These are phyloP conservation scores for Aspergillus quadricinctus DNA, from an alignment of 2,329 filamentous ascomycete species.

Conservation along the genomic window DNA sequence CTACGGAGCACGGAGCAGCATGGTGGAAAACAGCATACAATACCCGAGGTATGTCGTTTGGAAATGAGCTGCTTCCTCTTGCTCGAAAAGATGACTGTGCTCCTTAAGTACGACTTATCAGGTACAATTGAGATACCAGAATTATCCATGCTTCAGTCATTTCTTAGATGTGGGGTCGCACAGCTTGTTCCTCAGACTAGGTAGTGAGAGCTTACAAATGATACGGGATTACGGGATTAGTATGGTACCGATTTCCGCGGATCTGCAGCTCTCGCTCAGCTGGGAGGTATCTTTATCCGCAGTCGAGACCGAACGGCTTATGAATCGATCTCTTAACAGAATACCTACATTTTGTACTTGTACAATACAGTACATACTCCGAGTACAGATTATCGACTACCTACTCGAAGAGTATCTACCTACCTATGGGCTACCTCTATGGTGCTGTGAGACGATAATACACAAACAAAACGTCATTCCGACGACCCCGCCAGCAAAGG, in stretches of 20 bases:
- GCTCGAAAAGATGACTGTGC: background rate
- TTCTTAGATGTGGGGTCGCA: background rate
- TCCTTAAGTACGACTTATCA: too few relatives aligned
- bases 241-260: background rate
- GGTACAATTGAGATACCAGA: background rate
- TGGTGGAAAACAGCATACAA: background rate
- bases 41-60: background rate
- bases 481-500: slow-evolving; percentile 16
- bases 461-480: slow-evolving; percentile 22
- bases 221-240: background rate
- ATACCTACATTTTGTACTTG: background rate
- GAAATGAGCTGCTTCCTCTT: background rate
- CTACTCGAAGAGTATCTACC: background rate
- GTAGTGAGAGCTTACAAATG: background rate
- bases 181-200: background rate
- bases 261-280: background rate
- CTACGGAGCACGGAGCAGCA: background rate
- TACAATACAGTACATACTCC: background rate
- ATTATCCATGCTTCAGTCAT: background rate
- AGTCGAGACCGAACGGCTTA: background rate
- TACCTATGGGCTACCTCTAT: too few relatives aligned
- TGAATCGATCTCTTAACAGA: background rate
- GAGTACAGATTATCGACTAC: background rate
- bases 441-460: background rate
- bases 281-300: background rate